These are phyloP conservation scores for Fagopyrum homotropicum DNA, from an alignment of 148 eudicot genomes.

Conservation along the genomic window DNA sequence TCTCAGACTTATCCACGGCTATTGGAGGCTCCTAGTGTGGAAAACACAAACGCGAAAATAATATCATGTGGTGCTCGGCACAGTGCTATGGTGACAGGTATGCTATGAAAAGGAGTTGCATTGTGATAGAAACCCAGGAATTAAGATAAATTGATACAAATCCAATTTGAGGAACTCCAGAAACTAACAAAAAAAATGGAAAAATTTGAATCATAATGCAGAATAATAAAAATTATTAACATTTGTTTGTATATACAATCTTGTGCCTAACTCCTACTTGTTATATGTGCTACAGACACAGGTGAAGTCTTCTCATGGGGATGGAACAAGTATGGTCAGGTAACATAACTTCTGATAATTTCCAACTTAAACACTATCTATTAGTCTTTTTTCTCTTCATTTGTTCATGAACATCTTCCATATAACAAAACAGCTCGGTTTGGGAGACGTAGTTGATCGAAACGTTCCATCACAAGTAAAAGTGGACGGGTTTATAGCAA, in stretches of 20 bases:
- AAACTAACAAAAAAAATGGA: too few relatives aligned
- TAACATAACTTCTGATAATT: slow-evolving; percentile 10
- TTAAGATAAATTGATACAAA: too few relatives aligned
- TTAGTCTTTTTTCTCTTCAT: neutral
- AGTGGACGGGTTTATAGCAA: slow-evolving; percentile 52
- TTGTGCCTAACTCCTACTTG: slow-evolving; percentile 4
- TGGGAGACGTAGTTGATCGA: slow-evolving; percentile 89
- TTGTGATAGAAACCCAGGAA: neutral
- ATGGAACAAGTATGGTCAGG: slow-evolving; percentile 99
- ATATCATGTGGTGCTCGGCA: slow-evolving; percentile 98
- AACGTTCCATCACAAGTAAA: slow-evolving; percentile 77
- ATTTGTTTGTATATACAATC: too few relatives aligned
- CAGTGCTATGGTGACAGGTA: slow-evolving; percentile 87
- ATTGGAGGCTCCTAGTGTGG: slow-evolving; percentile 74
- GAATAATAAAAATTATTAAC: neutral
- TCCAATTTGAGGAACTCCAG: too few relatives aligned
- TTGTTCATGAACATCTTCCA: neutral
- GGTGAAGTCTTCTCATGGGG: slow-evolving; percentile 94
- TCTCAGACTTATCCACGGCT: slow-evolving; percentile 77
- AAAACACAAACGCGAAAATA: slow-evolving; percentile 48
- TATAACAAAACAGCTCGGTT: slow-evolving; percentile 56
- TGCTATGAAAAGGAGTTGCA: neutral
- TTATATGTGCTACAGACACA: slow-evolving; percentile 38
- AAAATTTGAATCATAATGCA: too few relatives aligned
- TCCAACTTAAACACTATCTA: neutral